Evolutionary conservation across 305 asterid species (phyloP), one percentile per base, ranked within the genome.

Genomic region (Solanum aculeatissimum): DNA sequence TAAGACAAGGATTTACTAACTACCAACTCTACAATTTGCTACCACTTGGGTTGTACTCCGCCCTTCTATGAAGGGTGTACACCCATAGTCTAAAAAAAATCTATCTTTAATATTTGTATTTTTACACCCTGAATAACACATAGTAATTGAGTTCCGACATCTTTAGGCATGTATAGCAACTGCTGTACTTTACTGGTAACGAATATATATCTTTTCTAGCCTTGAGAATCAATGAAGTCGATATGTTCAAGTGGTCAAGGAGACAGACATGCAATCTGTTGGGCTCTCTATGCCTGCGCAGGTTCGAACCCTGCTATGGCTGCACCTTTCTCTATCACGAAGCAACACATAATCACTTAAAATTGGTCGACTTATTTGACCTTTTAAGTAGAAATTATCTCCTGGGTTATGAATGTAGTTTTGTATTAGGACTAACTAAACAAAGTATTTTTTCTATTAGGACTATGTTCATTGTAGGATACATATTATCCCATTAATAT

Each of bases 171-270:
- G 40, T 6, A 6, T 5, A 4, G 40, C 40, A 35, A 35, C 7
- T 35, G 40, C 40, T 35, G 40, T 6, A 35, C 16, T 21, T 58
- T 4, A 0, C 23, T 58, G 27, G 3, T n/a, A 9, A n/a, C 9
- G 3, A 57, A 9, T n/a, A 57, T 55, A n/a, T 19, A 55, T 0
- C 0, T n/a, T 58, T 21, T 7, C 66, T 4, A 58, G 29, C 7
- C 11, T 10, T 58, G 1, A 10, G 4, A 11, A 0, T 3, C 12
- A 23, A 7, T 7, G 0, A 23, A 2, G 97, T 93, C 94, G 93
- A 94, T 93, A 93, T 94, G 98, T 95, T 95, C 98, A 95, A 93
- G 98, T 93, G 93, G 98, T 93, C 90, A 93, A 94, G 97, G 97
- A 91, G 95, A 93, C 94, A 91, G 97, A 93, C 97, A 93, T 91